These are phyloP conservation scores for Populus tremula DNA, from an alignment of 345 rosid species.

Conservation along the genomic window DNA sequence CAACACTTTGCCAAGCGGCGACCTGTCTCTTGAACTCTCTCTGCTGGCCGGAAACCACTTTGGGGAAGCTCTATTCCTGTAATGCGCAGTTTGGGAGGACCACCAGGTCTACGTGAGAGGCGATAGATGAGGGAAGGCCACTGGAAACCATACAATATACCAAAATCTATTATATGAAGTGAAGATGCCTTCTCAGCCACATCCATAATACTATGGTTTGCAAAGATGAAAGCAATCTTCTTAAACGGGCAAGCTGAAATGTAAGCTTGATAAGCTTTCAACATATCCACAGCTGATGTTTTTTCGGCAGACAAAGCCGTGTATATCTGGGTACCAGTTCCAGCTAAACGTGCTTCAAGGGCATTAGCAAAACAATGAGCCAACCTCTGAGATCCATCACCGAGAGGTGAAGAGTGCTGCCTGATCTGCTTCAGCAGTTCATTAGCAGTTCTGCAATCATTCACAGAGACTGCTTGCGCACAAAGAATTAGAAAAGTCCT, in stretches of 20 bases:
- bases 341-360: slow-evolving; percentile 74
- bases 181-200: slow-evolving; percentile 19
- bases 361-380: slow-evolving; percentile 80
- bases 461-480: slow-evolving; percentile 84
- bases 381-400: slow-evolving; percentile 89
- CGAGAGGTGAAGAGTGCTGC: slow-evolving; percentile 80
- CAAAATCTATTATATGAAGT: slow-evolving; percentile 32
- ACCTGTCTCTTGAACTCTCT: slow-evolving; percentile 33
- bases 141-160: slow-evolving; percentile 34
- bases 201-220: slow-evolving; percentile 19
- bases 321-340: slow-evolving; percentile 25
- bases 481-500: slow-evolving; percentile 70
- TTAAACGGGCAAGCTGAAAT: slow-evolving; percentile 29
- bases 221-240: slow-evolving; percentile 23
- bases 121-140: slow-evolving; percentile 36
- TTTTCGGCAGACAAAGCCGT: slow-evolving; percentile 15
- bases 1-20: slow-evolving; percentile 28
- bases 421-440: slow-evolving; percentile 75
- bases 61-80: slow-evolving; percentile 41
- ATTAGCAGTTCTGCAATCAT: slow-evolving; percentile 56
- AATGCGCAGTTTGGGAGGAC: slow-evolving; percentile 34
- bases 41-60: slow-evolving; percentile 31
- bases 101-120: slow-evolving; percentile 23
- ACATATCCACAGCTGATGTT: slow-evolving; percentile 22
- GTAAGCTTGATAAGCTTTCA: slow-evolving; percentile 32